These are phyloP conservation scores for Podospora pseudoanserina DNA, from an alignment of 495 filamentous ascomycete species.

Conservation along the genomic window DNA sequence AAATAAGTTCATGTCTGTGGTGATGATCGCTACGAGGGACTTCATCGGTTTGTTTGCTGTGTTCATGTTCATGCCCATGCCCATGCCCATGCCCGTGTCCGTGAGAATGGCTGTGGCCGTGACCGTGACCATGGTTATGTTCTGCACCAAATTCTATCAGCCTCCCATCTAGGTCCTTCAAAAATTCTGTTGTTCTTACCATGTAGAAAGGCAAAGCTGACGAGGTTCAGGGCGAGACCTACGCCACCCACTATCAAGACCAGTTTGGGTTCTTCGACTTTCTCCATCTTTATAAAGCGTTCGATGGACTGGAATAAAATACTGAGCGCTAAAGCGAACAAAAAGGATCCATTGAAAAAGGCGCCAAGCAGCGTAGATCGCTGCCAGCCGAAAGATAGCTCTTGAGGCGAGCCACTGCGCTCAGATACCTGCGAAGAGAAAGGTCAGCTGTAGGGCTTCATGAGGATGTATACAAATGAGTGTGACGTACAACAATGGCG, in stretches of 20 bases:
- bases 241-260: slow-evolving; percentile 79
- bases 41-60: not conserved
- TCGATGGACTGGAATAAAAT: slow-evolving; percentile 93
- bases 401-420: slow-evolving; percentile 36
- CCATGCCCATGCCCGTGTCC: slow-evolving; percentile 17
- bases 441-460: slow-evolving; percentile 19
- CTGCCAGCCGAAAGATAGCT: slow-evolving; percentile 68
- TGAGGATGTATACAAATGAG: not conserved
- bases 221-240: slow-evolving; percentile 76
- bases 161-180: not conserved
- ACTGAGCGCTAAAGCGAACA: slow-evolving; percentile 83
- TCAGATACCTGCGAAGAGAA: slow-evolving; percentile 39
- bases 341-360: slow-evolving; percentile 93
- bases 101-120: slow-evolving; percentile 30
- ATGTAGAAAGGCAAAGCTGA: slow-evolving; percentile 79
- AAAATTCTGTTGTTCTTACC: slow-evolving; percentile 44
- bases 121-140: slow-evolving; percentile 28
- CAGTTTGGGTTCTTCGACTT: slow-evolving; percentile 65
- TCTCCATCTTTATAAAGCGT: slow-evolving; percentile 59
- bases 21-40: not conserved
- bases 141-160: not conserved
- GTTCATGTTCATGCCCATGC: not conserved
- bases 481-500: slow-evolving; percentile 65
- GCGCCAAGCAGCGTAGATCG: slow-evolving; percentile 87
- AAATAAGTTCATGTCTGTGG: not conserved